Evolutionary conservation across 2,329 filamentous ascomycete genomes (phyloP), one percentile per base, ranked within the genome.

Genomic region (Colletotrichum nymphaeae): DNA sequence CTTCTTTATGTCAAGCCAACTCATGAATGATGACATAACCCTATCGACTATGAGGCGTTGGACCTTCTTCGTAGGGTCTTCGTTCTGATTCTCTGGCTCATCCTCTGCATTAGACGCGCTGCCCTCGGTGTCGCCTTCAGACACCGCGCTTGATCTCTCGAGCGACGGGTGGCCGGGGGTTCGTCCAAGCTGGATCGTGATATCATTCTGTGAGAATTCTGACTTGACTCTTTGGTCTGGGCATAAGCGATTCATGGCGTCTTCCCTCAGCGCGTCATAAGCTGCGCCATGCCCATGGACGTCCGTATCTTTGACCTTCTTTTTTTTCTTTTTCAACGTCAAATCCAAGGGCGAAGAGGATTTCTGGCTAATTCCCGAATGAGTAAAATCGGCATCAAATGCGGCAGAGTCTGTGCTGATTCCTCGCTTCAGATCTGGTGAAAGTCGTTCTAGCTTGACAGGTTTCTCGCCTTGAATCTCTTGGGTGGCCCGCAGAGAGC

Each of bases 31-130:
- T 0, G 63, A 68, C 72, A 74, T 74, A 42, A 63, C 30, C 12
- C 37, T 72, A 52, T 74, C 69, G 1, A 74, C 59, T 30, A 74
- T 74, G 30, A 64, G 32, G 9, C n/a, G n/a, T 16, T 72, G 70
- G 1, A 37, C 7, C 4, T 7, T 35, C 32, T 46, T 69, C 0
- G 66, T 56, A 5, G 11, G 53, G 0, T 60, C 59, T 4, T 69
- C 46, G 4, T 4, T n/a, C 11, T 35, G 42, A 1, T 49, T 37
- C 2, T 0, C 2, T 11, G 6, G 19, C 26, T 55, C 70, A 37
- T 72, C 16, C 32, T 72, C 53, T 12, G 8, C 19, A 16, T 12
- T 7, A 2, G 63, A 22, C 1, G 22, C 30, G 46, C n/a, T 42
- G 19, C 11, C 1, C 8, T n/a, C 57, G 16, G 8, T 22, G 4